A percentile compares a stretch with the other conserved stretches of the same genome.
Conservation (phyloP, 345 rosid species). For the Barbarea vulgaris region DNA sequence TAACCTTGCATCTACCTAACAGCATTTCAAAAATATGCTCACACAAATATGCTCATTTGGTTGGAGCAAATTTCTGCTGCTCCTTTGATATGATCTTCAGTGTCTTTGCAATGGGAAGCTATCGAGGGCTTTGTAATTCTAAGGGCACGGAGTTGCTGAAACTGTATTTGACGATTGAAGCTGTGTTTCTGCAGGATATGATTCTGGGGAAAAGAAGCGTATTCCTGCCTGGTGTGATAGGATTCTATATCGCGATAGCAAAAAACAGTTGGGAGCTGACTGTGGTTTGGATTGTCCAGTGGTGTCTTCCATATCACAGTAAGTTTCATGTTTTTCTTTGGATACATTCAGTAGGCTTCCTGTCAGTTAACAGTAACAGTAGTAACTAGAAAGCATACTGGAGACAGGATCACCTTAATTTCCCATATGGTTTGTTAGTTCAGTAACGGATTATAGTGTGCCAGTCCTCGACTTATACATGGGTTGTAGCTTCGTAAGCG, state of each 20-base stretch:
- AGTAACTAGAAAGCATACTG: slow-evolving; percentile 1
- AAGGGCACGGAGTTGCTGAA: neutral
- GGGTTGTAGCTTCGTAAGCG: neutral
- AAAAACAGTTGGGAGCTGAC: slow-evolving; percentile 48
- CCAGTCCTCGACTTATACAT: neutral
- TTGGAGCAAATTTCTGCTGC: neutral
- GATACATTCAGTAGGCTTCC: neutral
- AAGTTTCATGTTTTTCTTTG: slow-evolving; percentile 35
- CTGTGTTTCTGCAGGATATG: slow-evolving; percentile 56
- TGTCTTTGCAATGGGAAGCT: neutral
- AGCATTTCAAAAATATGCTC: no score
- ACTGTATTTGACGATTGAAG: slow-evolving; percentile 1
- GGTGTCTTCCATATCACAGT: slow-evolving; percentile 61
- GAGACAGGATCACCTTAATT: neutral
- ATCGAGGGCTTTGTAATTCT: neutral
- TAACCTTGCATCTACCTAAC: no score
- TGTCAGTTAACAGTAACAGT: slow-evolving; percentile 2
- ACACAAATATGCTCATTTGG: no score
- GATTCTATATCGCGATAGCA: slow-evolving; percentile 73
- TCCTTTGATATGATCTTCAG: neutral
- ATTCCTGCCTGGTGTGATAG: slow-evolving; percentile 93
- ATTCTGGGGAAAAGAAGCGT: slow-evolving; percentile 84
- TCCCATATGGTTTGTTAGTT: neutral
- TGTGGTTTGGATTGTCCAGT: slow-evolving; percentile 75
- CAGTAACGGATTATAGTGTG: neutral